phyloP scores from a whole-genome alignment of 257 asterid species.

The Ophiorrhiza pumila region DNA sequence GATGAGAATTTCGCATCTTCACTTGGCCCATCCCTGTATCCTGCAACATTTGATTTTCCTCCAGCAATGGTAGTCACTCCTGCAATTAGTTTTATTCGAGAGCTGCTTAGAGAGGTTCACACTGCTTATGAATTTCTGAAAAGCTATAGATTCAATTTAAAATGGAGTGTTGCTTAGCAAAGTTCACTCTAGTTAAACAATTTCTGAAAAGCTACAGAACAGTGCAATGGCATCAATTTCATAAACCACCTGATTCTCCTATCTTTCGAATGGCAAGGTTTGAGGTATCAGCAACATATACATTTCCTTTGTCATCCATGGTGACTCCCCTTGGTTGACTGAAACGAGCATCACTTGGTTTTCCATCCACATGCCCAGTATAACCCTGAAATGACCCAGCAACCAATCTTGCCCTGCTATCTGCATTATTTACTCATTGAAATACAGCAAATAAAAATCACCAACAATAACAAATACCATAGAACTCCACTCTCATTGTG shows the following conservation, averaged over 20 bases:
- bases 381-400: conserved; percentile 98
- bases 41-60: conserved; percentile 88
- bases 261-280: conserved; percentile 97
- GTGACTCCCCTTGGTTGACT: conserved; percentile 85
- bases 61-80: conserved; percentile 99
- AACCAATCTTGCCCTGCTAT: conserved; percentile 89
- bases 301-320: conserved; percentile 93
- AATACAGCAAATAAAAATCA: conserved; percentile 6
- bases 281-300: conserved; percentile 84
- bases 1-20: conserved; percentile 92
- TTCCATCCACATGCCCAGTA: conserved; percentile 95
- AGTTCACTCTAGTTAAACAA: background rate
- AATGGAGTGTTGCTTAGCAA: conserved; percentile 12
- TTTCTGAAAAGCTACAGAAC: background rate
- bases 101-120: conserved; percentile 1
- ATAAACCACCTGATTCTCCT: conserved; percentile 74
- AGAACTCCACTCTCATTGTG: background rate
- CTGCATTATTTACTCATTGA: conserved; percentile 39
- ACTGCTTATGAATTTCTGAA: background rate
- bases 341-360: conserved; percentile 93
- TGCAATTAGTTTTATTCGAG: conserved; percentile 27
- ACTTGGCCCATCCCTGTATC: conserved; percentile 97
- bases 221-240: conserved; percentile 6
- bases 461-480: background rate
- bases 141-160: conserved; percentile 4